Evolutionary conservation across 768 basidiomycete species (phyloP).

Genomic region (Sistotremastrum suecicum): DNA sequence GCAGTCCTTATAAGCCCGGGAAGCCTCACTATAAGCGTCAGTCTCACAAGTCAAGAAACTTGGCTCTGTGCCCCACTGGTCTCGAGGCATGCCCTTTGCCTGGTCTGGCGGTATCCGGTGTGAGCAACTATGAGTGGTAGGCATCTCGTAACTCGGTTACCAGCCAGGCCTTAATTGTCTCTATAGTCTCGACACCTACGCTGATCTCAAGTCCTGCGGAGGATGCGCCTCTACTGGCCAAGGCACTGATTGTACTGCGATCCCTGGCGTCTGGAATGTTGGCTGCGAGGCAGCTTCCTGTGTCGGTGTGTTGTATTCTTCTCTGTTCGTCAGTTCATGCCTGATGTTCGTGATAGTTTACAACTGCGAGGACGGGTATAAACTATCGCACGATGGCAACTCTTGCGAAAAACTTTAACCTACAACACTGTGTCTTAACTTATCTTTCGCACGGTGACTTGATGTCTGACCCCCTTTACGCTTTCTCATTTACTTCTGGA

Average conservation of each 20-base stretch:
- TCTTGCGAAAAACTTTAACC: conserved; percentile 26
- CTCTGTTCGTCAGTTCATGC: not conserved
- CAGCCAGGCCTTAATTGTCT: not conserved
- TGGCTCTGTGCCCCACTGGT: conserved; percentile 35
- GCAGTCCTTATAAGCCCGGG: conserved; percentile 6
- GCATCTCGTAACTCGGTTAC: not conserved
- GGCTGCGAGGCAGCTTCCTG: conserved; percentile 47
- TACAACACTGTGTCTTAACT: not conserved
- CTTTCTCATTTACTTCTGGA: no score
- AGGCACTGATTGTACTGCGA: conserved; percentile 61
- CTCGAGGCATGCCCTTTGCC: conserved; percentile 44
- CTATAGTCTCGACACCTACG: conserved; percentile 34
- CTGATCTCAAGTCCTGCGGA: conserved; percentile 61
- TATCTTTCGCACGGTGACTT: no score
- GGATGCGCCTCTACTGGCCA: conserved; percentile 51
- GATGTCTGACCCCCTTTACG: no score
- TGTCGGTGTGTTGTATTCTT: conserved; percentile 26
- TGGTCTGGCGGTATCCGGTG: conserved; percentile 15
- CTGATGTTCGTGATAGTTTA: conserved; percentile 23
- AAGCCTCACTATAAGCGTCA: conserved; percentile 14
- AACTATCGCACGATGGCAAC: conserved; percentile 25
- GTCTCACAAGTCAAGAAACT: conserved; percentile 21
- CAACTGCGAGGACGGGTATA: conserved; percentile 36
- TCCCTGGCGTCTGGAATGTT: conserved; percentile 52
- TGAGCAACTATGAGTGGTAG: conserved; percentile 39